These are phyloP conservation scores for Glarea lozoyensis DNA, from an alignment of 495 filamentous ascomycete genomes.

Conservation along the genomic window DNA sequence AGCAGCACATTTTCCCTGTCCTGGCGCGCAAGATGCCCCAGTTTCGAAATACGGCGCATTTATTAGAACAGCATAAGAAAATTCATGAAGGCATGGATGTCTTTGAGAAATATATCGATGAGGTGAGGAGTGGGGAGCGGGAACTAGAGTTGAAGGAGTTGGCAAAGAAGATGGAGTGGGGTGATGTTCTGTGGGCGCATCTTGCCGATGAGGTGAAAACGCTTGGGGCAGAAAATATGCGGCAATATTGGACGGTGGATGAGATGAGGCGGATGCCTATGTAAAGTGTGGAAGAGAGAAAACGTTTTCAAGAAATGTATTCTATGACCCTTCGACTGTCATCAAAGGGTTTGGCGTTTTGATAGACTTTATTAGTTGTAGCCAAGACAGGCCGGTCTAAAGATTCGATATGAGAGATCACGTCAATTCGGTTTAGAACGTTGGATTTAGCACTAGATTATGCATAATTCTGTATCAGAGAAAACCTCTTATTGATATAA, in stretches of 20 bases:
- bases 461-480: too few relatives aligned
- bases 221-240: conserved; percentile 77
- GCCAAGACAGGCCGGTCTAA: too few relatives aligned
- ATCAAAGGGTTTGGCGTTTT: too few relatives aligned
- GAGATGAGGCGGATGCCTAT: conserved; percentile 71
- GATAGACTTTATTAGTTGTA: too few relatives aligned
- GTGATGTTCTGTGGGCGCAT: conserved; percentile 63
- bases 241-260: conserved; percentile 67
- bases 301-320: too few relatives aligned
- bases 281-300: conserved; percentile 5
- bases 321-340: too few relatives aligned
- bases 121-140: conserved; percentile 52
- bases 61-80: conserved; percentile 68
- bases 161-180: conserved; percentile 58
- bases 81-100: conserved; percentile 77
- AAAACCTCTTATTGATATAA: too few relatives aligned
- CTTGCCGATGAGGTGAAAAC: conserved; percentile 64
- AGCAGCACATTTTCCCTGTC: conserved; percentile 70
- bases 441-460: too few relatives aligned
- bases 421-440: too few relatives aligned
- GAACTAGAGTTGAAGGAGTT: conserved; percentile 61
- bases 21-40: conserved; percentile 75
- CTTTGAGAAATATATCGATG: conserved; percentile 57
- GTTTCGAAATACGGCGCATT: conserved; percentile 54
- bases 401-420: too few relatives aligned